These are phyloP conservation scores for Chalaropsis ovoidea DNA, from an alignment of 2,329 filamentous ascomycete species.

Conservation along the genomic window DNA sequence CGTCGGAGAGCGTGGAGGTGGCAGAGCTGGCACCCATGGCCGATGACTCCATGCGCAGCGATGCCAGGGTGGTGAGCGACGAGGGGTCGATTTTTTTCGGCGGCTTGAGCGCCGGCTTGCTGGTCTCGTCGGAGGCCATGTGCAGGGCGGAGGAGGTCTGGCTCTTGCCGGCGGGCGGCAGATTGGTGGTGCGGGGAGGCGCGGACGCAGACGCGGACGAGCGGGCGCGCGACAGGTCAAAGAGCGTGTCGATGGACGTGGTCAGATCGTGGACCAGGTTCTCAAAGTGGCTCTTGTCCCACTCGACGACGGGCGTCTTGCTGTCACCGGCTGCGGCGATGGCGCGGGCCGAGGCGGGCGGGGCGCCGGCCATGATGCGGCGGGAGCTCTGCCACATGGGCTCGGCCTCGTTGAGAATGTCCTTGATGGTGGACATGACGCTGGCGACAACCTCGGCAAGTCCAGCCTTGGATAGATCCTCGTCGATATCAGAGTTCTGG, in stretches of 20 bases:
- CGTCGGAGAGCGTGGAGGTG: slow-evolving; percentile 5
- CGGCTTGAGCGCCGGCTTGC: slow-evolving; percentile 48
- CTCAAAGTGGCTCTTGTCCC: slow-evolving; percentile 63
- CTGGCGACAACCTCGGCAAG: slow-evolving; percentile 67
- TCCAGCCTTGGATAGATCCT: slow-evolving; percentile 60
- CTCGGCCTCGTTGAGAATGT: slow-evolving; percentile 67
- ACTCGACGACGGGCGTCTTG: slow-evolving; percentile 49
- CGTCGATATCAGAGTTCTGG: slow-evolving; percentile 59
- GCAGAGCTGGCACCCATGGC: slow-evolving; percentile 10
- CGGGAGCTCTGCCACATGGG: slow-evolving; percentile 55
- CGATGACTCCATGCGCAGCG: slow-evolving; percentile 9
- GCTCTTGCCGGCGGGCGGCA: neutral
- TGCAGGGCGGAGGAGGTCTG: slow-evolving; percentile 29
- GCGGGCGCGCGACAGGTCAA: slow-evolving; percentile 61
- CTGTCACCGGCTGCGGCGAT: slow-evolving; percentile 38
- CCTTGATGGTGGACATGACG: slow-evolving; percentile 71
- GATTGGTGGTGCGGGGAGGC: slow-evolving; percentile 26
- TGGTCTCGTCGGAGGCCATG: slow-evolving; percentile 38
- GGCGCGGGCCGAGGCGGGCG: slow-evolving; percentile 9
- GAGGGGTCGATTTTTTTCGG: slow-evolving; percentile 50
- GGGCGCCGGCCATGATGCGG: slow-evolving; percentile 2
- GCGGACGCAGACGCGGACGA: slow-evolving; percentile 38
- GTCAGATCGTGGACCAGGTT: slow-evolving; percentile 66
- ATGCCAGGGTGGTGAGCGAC: slow-evolving; percentile 40
- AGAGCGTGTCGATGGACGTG: slow-evolving; percentile 67